These are phyloP conservation scores for Cnidoscolus chayamansa DNA, from an alignment of 441 rosid species.

Conservation along the genomic window DNA sequence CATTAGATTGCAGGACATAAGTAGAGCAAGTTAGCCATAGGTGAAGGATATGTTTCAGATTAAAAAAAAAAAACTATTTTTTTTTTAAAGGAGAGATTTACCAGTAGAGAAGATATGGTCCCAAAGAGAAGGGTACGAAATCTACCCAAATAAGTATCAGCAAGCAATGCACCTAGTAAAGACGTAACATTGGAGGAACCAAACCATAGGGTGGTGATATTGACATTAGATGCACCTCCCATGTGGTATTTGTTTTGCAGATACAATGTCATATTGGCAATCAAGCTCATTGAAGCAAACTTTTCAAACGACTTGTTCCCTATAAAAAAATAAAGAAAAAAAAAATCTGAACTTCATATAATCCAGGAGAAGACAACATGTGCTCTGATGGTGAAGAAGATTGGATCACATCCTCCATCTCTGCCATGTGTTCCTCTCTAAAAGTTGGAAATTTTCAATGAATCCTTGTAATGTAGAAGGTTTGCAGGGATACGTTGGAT, in stretches of 20 bases:
- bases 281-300: conserved; percentile 55
- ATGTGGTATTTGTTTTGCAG: conserved; percentile 45
- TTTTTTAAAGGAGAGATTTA: conserved; percentile 14
- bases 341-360: not conserved
- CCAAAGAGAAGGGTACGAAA: conserved; percentile 45
- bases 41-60: not conserved
- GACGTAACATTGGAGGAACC: conserved; percentile 49
- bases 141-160: conserved; percentile 52
- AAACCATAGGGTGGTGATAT: conserved; percentile 41
- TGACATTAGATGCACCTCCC: conserved; percentile 20
- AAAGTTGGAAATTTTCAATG: no score
- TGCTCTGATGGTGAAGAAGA: not conserved
- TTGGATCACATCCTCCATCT: not conserved
- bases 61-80: not conserved
- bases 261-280: conserved; percentile 45
- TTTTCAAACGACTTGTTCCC: conserved; percentile 66
- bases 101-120: conserved; percentile 44
- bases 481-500: no score
- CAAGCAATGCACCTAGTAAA: conserved; percentile 52
- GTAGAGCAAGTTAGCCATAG: not conserved
- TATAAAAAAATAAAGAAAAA: not conserved
- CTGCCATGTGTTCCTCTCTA: no score
- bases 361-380: no score
- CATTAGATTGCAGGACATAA: no score
- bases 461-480: no score